A percentile compares a stretch with the other conserved stretches of the same genome.
phyloP scores from a whole-genome alignment of 495 filamentous ascomycete species.

The Talaromyces stipitatus region DNA sequence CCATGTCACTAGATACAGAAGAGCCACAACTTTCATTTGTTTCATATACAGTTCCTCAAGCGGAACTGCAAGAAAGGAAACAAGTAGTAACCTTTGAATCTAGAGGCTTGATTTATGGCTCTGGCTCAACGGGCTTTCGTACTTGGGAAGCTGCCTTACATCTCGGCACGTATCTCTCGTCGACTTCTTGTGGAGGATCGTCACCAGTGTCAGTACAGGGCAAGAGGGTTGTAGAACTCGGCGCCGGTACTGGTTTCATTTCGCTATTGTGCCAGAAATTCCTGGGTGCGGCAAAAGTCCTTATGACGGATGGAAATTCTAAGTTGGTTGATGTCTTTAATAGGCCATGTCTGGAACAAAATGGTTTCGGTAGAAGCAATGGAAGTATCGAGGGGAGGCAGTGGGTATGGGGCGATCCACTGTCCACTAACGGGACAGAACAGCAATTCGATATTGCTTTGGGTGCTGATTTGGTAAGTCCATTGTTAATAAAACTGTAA shows the following conservation, averaged over 20 bases:
- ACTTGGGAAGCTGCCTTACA: conserved; percentile 95
- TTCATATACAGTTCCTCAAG: conserved; percentile 52
- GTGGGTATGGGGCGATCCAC: conserved; percentile 1
- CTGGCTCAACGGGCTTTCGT: conserved; percentile 75
- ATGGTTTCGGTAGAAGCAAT: conserved; percentile 44
- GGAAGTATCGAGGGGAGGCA: conserved; percentile 10
- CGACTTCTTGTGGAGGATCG: conserved; percentile 21
- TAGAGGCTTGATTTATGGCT: conserved; percentile 60
- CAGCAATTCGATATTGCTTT: conserved; percentile 39
- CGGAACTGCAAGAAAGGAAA: not conserved
- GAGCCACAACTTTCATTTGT: conserved; percentile 60
- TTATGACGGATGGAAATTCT: conserved; percentile 76
- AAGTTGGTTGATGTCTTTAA: conserved; percentile 58
- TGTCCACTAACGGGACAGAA: not conserved
- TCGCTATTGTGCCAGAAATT: conserved; percentile 73
- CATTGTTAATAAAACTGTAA: not conserved
- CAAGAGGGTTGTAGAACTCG: conserved; percentile 74
- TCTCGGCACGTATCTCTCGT: conserved; percentile 63
- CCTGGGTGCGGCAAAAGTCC: conserved; percentile 53
- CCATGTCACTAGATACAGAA: conserved; percentile 16
- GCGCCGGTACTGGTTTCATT: conserved; percentile 81
- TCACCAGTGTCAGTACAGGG: conserved; percentile 25
- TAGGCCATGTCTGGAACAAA: conserved; percentile 58
- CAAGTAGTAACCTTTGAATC: conserved; percentile 46
- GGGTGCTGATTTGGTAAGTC: conserved; percentile 42